A percentile compares a stretch with the other conserved stretches of the same genome.
These are phyloP conservation scores for Colletotrichum navitas DNA, from an alignment of 2,329 filamentous ascomycete species.

Conservation along the genomic window DNA sequence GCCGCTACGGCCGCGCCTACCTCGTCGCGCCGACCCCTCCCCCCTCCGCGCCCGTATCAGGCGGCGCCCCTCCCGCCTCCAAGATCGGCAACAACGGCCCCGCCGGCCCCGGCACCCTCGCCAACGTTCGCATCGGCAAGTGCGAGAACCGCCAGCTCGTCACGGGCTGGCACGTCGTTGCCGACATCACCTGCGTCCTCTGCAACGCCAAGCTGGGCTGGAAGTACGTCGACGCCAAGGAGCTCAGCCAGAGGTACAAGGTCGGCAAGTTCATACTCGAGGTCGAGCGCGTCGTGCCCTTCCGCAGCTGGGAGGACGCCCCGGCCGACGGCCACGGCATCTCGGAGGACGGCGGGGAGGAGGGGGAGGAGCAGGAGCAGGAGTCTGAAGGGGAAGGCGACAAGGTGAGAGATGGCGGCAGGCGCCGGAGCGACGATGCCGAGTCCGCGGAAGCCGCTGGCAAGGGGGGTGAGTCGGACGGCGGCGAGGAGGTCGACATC, in stretches of 20 bases:
- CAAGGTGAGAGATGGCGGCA: slow-evolving; percentile 13
- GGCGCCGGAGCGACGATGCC: slow-evolving; percentile 34
- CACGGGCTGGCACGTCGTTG: slow-evolving; percentile 73
- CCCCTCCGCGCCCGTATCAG: slow-evolving; percentile 37
- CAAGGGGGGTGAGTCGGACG: slow-evolving; percentile 1
- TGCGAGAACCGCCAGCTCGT: slow-evolving; percentile 69
- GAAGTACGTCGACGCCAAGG: slow-evolving; percentile 76
- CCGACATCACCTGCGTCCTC: slow-evolving; percentile 70
- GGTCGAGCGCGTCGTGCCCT: slow-evolving; percentile 66
- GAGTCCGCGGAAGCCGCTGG: slow-evolving; percentile 18
- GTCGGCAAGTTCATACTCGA: slow-evolving; percentile 77
- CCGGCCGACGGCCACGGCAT: slow-evolving; percentile 33
- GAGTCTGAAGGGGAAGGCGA: not conserved
- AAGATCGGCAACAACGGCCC: slow-evolving; percentile 46
- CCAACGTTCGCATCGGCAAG: slow-evolving; percentile 68
- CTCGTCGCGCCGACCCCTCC: slow-evolving; percentile 62
- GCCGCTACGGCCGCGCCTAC: slow-evolving; percentile 73
- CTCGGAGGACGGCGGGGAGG: slow-evolving; percentile 30
- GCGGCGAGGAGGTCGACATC: slow-evolving; percentile 56
- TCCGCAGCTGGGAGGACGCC: slow-evolving; percentile 67
- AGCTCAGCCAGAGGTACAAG: slow-evolving; percentile 73
- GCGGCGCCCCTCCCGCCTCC: slow-evolving; percentile 67
- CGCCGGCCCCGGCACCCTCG: slow-evolving; percentile 52
- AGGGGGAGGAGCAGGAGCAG: slow-evolving; percentile 24
- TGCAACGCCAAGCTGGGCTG: slow-evolving; percentile 72